Evolutionary conservation across 768 basidiomycete genomes (phyloP).

Genomic region (Tulasnella sp.): DNA sequence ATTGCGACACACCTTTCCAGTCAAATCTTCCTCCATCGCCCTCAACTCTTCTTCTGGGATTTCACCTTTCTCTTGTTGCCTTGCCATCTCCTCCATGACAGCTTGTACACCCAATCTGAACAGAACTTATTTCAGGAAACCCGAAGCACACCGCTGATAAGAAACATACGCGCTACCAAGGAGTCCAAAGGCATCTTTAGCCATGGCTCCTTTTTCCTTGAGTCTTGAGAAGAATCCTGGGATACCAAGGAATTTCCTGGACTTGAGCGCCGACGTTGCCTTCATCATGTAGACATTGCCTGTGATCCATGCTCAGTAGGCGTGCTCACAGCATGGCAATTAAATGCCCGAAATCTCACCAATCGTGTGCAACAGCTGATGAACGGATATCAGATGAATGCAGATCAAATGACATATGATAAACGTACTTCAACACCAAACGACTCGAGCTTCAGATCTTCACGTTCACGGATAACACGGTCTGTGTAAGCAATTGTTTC

Average conservation of each 20-base stretch:
- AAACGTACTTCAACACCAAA: constrained; percentile 82
- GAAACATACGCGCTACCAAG: constrained; percentile 80
- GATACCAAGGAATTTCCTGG: constrained; percentile 79
- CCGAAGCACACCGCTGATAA: background rate
- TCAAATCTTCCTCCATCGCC: constrained; percentile 83
- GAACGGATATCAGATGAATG: background rate
- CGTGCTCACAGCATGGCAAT: background rate
- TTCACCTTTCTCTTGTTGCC: constrained; percentile 72
- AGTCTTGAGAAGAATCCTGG: constrained; percentile 86
- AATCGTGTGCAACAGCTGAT: constrained; percentile 74
- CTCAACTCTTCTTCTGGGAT: constrained; percentile 71
- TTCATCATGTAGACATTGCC: constrained; percentile 85
- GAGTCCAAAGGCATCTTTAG: constrained; percentile 95
- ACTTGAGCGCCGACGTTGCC: constrained; percentile 81
- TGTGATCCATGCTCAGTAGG: background rate
- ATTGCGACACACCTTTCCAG: constrained; percentile 54
- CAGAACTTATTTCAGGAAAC: background rate
- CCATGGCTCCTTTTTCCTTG: constrained; percentile 85
- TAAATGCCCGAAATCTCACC: constrained; percentile 22
- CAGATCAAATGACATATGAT: background rate
- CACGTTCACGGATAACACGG: constrained; percentile 69
- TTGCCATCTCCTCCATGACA: constrained; percentile 86
- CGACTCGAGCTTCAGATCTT: constrained; percentile 91
- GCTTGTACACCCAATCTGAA: constrained; percentile 57
- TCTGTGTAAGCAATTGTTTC: constrained; percentile 72